Evolutionary conservation across 805 yeast species (phyloP), one percentile per base, ranked within the genome.

Genomic region (Wickerhamiella parazyma): DNA sequence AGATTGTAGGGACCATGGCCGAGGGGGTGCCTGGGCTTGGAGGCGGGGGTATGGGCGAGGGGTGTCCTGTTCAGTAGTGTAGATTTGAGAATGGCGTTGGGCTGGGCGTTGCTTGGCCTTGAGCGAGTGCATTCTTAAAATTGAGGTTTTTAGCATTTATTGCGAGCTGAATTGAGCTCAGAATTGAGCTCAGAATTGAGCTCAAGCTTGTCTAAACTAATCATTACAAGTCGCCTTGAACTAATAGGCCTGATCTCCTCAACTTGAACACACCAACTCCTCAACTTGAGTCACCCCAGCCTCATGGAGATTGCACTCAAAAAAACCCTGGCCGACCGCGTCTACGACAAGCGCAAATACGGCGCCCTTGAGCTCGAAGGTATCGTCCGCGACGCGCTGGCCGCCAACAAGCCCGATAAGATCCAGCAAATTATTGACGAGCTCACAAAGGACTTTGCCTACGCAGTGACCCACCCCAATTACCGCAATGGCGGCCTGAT

Each of bases 401-500:
- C 73, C 2, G 69, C 71, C 20, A 73, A 75, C 41, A 80, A 81
- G 50, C 63, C 71, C 18, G 77, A 73, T 19, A 73, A 72, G 41
- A 76, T 83, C 42, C 70, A 70, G 36, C 62, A 62, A 21, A 71
- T 75, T 46, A 81, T 89, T 35, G 78, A 73, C 46, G 94, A 86
- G 56, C 66, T 91, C 45, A 71, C 84, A 39, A 67, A 78, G 33
- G 86, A 80, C 51, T 80, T 74, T 56, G 85, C 89, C 0, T 80
- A 84, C 65, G 74, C 95, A 33, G 73, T 81, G 45, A 82, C 87
- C 67, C 78, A 83, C 63, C 76, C 95, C 41, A 70, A 81, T 69
- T 84, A 94, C 5, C 73, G 95, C 53, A 87, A 86, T 68, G 98
- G 98, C 14, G 96, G 97, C 0, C 69, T 89, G 34, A 89, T 94